Evolutionary conservation across 257 asterid species (phyloP).

Genomic region (Solanum okadae): DNA sequence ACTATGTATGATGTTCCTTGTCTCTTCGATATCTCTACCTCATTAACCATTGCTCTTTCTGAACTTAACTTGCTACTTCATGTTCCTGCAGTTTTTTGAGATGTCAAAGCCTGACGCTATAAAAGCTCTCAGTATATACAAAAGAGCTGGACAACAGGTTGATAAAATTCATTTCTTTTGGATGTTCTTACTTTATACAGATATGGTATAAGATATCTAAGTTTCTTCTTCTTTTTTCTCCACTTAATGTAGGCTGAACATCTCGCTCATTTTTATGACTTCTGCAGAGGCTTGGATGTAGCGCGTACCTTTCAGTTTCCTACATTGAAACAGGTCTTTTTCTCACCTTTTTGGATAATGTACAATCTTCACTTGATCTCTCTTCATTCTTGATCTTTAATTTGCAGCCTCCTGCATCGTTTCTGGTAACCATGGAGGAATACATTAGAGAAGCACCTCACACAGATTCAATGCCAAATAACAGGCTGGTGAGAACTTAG

Average conservation of each 20-base stretch:
- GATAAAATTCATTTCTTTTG: neutral
- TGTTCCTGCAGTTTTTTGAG: constrained; percentile 60
- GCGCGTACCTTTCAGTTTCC: constrained; percentile 82
- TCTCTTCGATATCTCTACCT: neutral
- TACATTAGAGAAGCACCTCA: constrained; percentile 79
- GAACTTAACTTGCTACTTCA: neutral
- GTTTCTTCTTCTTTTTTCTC: neutral
- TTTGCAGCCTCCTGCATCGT: constrained; percentile 81
- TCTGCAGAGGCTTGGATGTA: constrained; percentile 67
- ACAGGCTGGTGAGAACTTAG: constrained; percentile 37
- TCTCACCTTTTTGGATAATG: neutral
- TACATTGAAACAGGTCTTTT: constrained; percentile 53
- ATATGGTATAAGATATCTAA: neutral
- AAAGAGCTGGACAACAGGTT: constrained; percentile 81
- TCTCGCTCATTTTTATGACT: constrained; percentile 65
- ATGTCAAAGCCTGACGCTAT: constrained; percentile 79
- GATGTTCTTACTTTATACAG: neutral
- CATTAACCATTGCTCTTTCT: neutral
- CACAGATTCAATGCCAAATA: constrained; percentile 26
- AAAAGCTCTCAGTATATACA: constrained; percentile 65
- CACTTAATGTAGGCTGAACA: constrained; percentile 52
- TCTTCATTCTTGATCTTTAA: neutral
- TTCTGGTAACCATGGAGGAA: constrained; percentile 89
- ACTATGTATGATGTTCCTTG: constrained; percentile 34
- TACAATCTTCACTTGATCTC: neutral